phyloP scores from a whole-genome alignment of 345 rosid species.

The Eutrema yunnanense region DNA sequence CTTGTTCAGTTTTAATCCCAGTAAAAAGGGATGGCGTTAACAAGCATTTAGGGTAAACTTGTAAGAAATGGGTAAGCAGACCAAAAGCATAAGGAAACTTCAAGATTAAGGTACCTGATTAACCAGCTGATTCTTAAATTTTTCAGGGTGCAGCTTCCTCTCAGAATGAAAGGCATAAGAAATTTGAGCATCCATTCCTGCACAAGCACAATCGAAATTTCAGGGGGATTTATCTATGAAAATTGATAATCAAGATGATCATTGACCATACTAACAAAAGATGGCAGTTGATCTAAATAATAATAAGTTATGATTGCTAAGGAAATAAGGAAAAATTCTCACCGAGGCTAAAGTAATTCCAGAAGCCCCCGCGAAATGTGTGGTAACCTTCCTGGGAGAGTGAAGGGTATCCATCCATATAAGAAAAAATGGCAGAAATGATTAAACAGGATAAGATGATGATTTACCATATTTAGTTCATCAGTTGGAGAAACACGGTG shows the following conservation, averaged over 20 bases:
- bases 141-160: neutral
- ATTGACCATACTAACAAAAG: neutral
- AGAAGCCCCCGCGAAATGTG: slow-evolving; percentile 95
- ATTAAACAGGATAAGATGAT: neutral
- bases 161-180: too few relatives aligned
- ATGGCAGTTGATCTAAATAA: neutral
- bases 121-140: slow-evolving; percentile 75
- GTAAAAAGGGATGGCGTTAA: neutral
- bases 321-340: slow-evolving; percentile 19
- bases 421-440: neutral
- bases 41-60: neutral
- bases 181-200: too few relatives aligned
- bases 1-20: neutral
- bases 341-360: slow-evolving; percentile 99
- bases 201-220: too few relatives aligned
- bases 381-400: slow-evolving; percentile 71
- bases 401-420: neutral
- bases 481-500: slow-evolving; percentile 68
- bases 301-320: neutral
- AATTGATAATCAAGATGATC: neutral
- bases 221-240: neutral
- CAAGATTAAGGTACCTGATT: slow-evolving; percentile 68
- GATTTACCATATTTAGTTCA: slow-evolving; percentile 53
- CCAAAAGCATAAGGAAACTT: neutral
- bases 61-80: neutral